A percentile compares a stretch with the other conserved stretches of the same genome.
Evolutionary conservation across 2,329 filamentous ascomycete genomes (phyloP).

Genomic region (Stagonosporopsis tanaceti): DNA sequence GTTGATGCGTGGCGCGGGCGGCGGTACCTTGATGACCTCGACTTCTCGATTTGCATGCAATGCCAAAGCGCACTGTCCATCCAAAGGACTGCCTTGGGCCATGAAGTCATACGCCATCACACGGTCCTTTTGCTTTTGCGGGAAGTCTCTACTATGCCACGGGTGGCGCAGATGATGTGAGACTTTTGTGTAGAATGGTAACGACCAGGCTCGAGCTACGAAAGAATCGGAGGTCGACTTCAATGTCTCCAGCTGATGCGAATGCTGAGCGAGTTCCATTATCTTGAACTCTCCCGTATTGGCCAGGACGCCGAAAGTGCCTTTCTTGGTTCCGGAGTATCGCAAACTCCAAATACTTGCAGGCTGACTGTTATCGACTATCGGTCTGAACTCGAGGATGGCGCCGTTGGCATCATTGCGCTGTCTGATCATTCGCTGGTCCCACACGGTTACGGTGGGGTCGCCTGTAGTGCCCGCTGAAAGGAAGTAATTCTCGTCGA

Average conservation of each 20-base stretch:
- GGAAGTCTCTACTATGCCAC: slow-evolving; percentile 55
- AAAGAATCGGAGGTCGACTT: slow-evolving; percentile 30
- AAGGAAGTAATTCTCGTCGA: slow-evolving; percentile 84
- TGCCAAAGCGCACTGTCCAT: slow-evolving; percentile 62
- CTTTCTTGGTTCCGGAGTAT: slow-evolving; percentile 66
- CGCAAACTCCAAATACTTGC: slow-evolving; percentile 68
- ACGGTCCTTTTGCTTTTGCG: slow-evolving; percentile 56
- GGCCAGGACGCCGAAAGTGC: slow-evolving; percentile 65
- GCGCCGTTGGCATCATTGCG: slow-evolving; percentile 56
- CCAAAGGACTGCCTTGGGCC: slow-evolving; percentile 53
- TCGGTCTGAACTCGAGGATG: slow-evolving; percentile 65
- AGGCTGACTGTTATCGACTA: slow-evolving; percentile 58
- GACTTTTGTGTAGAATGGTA: slow-evolving; percentile 55
- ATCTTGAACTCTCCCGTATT: slow-evolving; percentile 67
- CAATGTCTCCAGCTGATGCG: slow-evolving; percentile 35
- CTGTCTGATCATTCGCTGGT: slow-evolving; percentile 64
- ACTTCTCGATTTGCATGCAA: slow-evolving; percentile 62
- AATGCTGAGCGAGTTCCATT: slow-evolving; percentile 63
- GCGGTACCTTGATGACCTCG: slow-evolving; percentile 58
- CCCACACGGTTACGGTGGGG: slow-evolving; percentile 79
- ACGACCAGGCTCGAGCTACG: slow-evolving; percentile 48
- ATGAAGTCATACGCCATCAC: slow-evolving; percentile 70
- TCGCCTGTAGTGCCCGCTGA: slow-evolving; percentile 77
- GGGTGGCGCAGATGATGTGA: slow-evolving; percentile 55
- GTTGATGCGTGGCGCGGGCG: slow-evolving; percentile 52